These are phyloP conservation scores for Zizania latifolia DNA, from an alignment of 176 grass and related monocot genomes.

Conservation along the genomic window DNA sequence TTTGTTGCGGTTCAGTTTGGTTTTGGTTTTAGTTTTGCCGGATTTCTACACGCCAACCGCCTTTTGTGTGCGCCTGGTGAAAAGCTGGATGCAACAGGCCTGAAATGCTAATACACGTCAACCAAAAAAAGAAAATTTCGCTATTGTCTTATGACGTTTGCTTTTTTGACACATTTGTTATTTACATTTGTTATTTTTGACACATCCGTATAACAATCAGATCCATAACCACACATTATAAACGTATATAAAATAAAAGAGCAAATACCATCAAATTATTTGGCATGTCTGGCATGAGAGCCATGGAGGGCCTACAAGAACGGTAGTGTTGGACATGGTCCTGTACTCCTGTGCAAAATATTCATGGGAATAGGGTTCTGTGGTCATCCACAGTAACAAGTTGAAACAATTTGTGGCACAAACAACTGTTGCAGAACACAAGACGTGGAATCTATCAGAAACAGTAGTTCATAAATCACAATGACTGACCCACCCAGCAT, in stretches of 20 bases:
- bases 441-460: neutral
- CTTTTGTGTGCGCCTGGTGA: neutral
- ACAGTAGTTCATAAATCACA: neutral
- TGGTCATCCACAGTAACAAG: constrained; percentile 16
- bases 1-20: too few relatives aligned
- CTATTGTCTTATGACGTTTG: too few relatives aligned
- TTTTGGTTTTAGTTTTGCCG: neutral
- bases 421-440: neutral
- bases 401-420: neutral
- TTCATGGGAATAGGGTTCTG: constrained; percentile 14
- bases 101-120: neutral
- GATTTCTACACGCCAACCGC: neutral
- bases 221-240: too few relatives aligned
- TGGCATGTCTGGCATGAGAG: too few relatives aligned
- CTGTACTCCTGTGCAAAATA: constrained; percentile 12
- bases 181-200: too few relatives aligned
- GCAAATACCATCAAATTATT: too few relatives aligned
- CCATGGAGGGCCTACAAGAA: too few relatives aligned
- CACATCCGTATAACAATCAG: too few relatives aligned
- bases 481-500: neutral
- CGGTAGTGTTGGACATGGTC: neutral
- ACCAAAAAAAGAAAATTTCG: neutral
- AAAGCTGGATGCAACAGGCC: neutral
- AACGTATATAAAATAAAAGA: too few relatives aligned
- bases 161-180: too few relatives aligned